These are phyloP conservation scores for Borovskyia barvae DNA, from an alignment of 208 protist species.

Conservation along the genomic window DNA sequence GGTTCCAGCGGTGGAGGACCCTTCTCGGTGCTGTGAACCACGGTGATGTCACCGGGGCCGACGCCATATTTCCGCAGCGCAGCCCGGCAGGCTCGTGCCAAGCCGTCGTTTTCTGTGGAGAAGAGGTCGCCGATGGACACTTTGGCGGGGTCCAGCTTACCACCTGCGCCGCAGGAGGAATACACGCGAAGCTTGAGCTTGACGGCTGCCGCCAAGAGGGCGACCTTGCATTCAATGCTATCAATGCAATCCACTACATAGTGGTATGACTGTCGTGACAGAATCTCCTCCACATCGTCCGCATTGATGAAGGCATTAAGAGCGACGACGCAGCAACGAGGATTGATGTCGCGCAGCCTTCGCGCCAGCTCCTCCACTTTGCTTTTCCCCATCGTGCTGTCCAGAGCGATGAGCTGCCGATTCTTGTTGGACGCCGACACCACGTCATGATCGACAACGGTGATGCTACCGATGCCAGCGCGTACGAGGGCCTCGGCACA, in stretches of 20 bases:
- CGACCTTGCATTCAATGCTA: slow-evolving; percentile 87
- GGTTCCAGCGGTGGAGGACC: slow-evolving; percentile 57
- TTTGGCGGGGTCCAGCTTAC: slow-evolving; percentile 69
- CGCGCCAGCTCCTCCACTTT: slow-evolving; percentile 80
- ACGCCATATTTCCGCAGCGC: slow-evolving; percentile 67
- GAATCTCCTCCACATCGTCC: slow-evolving; percentile 71
- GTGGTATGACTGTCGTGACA: slow-evolving; percentile 73
- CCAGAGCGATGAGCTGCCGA: slow-evolving; percentile 85
- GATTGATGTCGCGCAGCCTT: slow-evolving; percentile 81
- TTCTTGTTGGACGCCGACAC: slow-evolving; percentile 90
- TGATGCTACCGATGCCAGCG: slow-evolving; percentile 84
- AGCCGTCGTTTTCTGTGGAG: slow-evolving; percentile 76
- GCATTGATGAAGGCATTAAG: slow-evolving; percentile 65
- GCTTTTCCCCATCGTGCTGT: slow-evolving; percentile 83
- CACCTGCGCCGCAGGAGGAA: slow-evolving; percentile 81
- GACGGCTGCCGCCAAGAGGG: slow-evolving; percentile 62
- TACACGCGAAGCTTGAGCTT: slow-evolving; percentile 62
- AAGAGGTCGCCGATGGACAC: slow-evolving; percentile 68
- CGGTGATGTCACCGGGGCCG: slow-evolving; percentile 49
- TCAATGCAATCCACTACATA: slow-evolving; percentile 92
- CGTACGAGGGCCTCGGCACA: slow-evolving; percentile 86
- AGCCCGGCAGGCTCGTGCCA: slow-evolving; percentile 61
- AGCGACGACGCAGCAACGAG: slow-evolving; percentile 61
- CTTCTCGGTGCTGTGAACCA: slow-evolving; percentile 72
- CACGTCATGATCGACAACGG: slow-evolving; percentile 88